These are phyloP conservation scores for Cryptomeria japonica DNA, from an alignment of 75 land plant species.

Conservation along the genomic window DNA sequence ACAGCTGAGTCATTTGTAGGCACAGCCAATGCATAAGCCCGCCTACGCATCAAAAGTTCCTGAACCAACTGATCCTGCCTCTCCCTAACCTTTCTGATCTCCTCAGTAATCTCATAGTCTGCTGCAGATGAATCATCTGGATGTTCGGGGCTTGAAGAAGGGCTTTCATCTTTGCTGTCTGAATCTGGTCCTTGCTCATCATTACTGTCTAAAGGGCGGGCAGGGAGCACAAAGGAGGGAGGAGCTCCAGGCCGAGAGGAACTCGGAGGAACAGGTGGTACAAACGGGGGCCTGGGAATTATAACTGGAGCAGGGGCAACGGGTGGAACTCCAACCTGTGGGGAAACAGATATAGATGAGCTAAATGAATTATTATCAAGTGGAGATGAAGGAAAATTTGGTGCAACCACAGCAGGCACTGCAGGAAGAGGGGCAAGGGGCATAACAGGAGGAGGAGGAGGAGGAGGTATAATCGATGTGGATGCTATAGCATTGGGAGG, in stretches of 20 bases:
- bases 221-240: neutral
- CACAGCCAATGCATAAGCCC: constrained; percentile 90
- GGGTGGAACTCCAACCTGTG: neutral
- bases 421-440: neutral
- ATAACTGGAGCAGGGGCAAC: neutral
- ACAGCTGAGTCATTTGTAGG: constrained; percentile 96
- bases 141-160: constrained; percentile 32
- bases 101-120: constrained; percentile 88
- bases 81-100: constrained; percentile 69
- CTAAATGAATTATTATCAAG: neutral
- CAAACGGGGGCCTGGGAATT: neutral
- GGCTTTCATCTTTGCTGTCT: constrained; percentile 4
- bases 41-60: constrained; percentile 74
- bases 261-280: neutral
- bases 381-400: neutral
- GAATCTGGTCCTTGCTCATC: constrained; percentile 1
- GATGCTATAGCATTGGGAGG: neutral
- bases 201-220: neutral
- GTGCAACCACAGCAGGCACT: neutral
- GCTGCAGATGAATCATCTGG: constrained; percentile 22
- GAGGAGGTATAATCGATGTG: neutral
- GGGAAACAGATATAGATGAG: neutral
- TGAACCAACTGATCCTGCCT: constrained; percentile 82
- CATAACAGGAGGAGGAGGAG: neutral
- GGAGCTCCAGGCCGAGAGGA: neutral